Evolutionary conservation across 2,329 filamentous ascomycete genomes (phyloP), one percentile per base, ranked within the genome.

Genomic region (Fusarium oligoseptatum): DNA sequence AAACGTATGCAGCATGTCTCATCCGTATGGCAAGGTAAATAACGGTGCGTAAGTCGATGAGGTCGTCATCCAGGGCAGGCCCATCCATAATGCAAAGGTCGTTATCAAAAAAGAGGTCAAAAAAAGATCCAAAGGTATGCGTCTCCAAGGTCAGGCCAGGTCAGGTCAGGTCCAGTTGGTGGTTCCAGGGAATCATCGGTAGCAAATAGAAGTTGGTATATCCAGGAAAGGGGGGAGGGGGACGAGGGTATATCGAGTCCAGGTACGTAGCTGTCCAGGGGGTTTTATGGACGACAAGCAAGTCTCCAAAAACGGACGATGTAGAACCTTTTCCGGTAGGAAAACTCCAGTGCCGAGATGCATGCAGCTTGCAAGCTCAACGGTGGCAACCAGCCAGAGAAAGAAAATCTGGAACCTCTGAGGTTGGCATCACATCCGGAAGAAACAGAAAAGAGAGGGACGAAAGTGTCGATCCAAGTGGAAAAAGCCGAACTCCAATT

Each of bases 1-100:
- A 80, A 80, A 77, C 80, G 77, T 78, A 79, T 82, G 79, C 79
- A 79, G 75, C 80, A 79, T 81, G 66, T 76, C 74, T 82, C 81
- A 80, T 82, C 80, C 77, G 70, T 70, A 66, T 72, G 77, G 77
- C 67, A 77, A 74, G 77, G 77, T 67, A 77, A 74, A 73, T 68
- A 75, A 70, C 50, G 66, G 52, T 72, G 72, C 65, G 62, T 65
- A 75, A 50, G 77, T 80, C 75, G 79, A 76, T 68, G 72, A 64
- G 67, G 67, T 79, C 77, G 72, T 77, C 41, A 76, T 73, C 75
- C 73, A 71, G 58, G 64, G 52, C 70, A 70, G 79, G 76, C 64
- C 77, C 70, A 79, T 77, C 73, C 77, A 73, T 62, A 79, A 78
- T 76, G 77, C 72, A 76, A 73, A 50, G 55, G 74, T 79, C 76